These are phyloP conservation scores for Grigorovia humatica DNA, from an alignment of 805 yeast species.

Conservation along the genomic window DNA sequence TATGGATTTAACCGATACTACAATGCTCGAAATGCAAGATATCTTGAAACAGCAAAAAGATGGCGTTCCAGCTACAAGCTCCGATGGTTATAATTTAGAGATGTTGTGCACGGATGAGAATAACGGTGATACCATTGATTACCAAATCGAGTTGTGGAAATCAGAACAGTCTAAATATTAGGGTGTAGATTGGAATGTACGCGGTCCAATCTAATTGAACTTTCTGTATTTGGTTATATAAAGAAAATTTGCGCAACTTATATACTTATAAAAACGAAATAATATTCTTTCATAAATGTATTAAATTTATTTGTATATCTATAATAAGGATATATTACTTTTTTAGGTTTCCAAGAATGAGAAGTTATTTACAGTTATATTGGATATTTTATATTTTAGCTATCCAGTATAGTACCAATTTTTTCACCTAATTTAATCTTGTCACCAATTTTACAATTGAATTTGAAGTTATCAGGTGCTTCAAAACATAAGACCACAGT, in stretches of 20 bases:
- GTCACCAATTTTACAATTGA: conserved; percentile 61
- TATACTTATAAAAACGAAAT: background rate
- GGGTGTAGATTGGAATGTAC: no score
- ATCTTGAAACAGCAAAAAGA: background rate
- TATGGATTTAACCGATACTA: conserved; percentile 8
- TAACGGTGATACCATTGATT: conserved; percentile 16
- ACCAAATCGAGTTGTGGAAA: conserved; percentile 22
- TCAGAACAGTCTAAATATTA: background rate
- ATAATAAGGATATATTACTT: background rate
- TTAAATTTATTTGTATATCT: background rate
- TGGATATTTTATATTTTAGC: background rate
- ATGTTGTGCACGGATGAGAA: conserved; percentile 18
- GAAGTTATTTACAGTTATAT: no score
- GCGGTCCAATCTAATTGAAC: no score
- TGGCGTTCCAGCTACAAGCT: background rate
- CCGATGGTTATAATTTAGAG: conserved; percentile 11
- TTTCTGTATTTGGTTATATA: no score
- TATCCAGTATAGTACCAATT: conserved; percentile 37
- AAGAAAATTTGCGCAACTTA: background rate
- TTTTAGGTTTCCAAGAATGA: background rate
- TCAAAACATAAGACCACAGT: conserved; percentile 96
- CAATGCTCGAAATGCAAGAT: conserved; percentile 13
- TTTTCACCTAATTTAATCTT: conserved; percentile 76
- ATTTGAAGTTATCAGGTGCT: conserved; percentile 76
- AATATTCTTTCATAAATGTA: background rate